Conservation (phyloP, 2,329 filamentous ascomycete genomes). For the Colletotrichum sidae region DNA sequence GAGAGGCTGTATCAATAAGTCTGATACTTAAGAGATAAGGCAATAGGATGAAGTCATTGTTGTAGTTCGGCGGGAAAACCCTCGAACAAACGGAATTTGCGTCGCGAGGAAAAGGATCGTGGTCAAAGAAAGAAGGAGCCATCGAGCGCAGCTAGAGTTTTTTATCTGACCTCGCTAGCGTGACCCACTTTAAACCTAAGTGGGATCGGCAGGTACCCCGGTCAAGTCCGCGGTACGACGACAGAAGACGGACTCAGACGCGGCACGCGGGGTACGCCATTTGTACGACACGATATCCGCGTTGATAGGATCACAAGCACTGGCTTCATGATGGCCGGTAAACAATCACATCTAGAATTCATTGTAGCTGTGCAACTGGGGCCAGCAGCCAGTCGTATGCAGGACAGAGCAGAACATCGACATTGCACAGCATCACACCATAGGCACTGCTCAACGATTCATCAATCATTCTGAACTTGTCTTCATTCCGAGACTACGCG, state of each 20-base stretch:
- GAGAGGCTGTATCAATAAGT: conserved; percentile 28
- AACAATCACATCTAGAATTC: too few relatives aligned
- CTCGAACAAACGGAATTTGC: conserved; percentile 29
- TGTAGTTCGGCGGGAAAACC: conserved; percentile 23
- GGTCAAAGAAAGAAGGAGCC: background rate
- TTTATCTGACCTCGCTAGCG: conserved; percentile 33
- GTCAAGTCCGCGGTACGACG: background rate
- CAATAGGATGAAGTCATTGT: conserved; percentile 29
- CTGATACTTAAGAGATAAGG: conserved; percentile 23
- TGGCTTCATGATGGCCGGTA: too few relatives aligned
- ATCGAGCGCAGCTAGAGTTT: conserved; percentile 29
- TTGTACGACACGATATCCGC: too few relatives aligned
- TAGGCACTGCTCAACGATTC: too few relatives aligned
- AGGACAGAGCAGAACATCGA: too few relatives aligned
- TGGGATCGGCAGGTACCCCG: conserved; percentile 19
- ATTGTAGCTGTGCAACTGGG: too few relatives aligned
- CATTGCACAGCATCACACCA: too few relatives aligned
- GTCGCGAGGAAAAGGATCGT: conserved; percentile 2
- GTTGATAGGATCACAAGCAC: too few relatives aligned
- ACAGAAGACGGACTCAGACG: background rate
- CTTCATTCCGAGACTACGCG: conserved; percentile 37
- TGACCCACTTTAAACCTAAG: conserved; percentile 33
- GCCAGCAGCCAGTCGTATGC: too few relatives aligned
- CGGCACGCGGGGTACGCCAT: too few relatives aligned
- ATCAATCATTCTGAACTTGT: conserved; percentile 33